Base-by-base conservation (phyloP, 192 early-diverging fungal species). In the Umbelopsis sp. region DNA sequence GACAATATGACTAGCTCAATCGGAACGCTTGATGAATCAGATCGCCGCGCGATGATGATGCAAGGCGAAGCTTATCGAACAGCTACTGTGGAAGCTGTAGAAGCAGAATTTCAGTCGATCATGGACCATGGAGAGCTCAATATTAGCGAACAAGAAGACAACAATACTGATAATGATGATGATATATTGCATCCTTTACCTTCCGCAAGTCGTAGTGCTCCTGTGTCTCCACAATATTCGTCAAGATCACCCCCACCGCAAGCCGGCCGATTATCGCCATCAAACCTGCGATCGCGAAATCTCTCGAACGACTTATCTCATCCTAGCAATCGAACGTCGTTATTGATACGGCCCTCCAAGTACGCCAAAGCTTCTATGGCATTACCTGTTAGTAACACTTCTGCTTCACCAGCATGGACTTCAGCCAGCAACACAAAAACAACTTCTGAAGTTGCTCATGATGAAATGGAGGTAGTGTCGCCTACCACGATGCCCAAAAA, bases 31-130 rank as follows among this genome's bases (percentile, higher is more conserved):
- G 55, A 61, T 35, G 55, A 61, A 18, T 61, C 55, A 8, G 55
- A 61, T 16, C 55, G 55, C 7, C 30, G 33, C 5, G 55, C 25
- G 18, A 33, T 61, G 16, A 11, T 35, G 25, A 0, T 48, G 45
- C 41, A 47, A 47, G 65, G 46, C 45, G 65, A 46, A 27, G 65
- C 65, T 22, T 66, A 46, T 48, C 49, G 77, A 68, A 64, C 66
- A 20, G 71, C 73, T 27, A 81, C 84, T 13, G 79, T 88, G 7
- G 84, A 88, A 46, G 86, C 81, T 10, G 79, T 83, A 2, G 79
- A 83, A 68, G 81, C 86, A 5, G 84, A 80, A 20, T 67, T 88
- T n/a, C 74, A 78, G 15, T 81, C 84, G 0, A 88, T 88, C 33
- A 77, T 88, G 67, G 84, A 87, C 22, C 77, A 51, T 37, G 52